A percentile compares a stretch with the other conserved stretches of the same genome.
These are phyloP conservation scores for Gracilaria gracilis DNA, from an alignment of 23 red algal species.

Conservation along the genomic window DNA sequence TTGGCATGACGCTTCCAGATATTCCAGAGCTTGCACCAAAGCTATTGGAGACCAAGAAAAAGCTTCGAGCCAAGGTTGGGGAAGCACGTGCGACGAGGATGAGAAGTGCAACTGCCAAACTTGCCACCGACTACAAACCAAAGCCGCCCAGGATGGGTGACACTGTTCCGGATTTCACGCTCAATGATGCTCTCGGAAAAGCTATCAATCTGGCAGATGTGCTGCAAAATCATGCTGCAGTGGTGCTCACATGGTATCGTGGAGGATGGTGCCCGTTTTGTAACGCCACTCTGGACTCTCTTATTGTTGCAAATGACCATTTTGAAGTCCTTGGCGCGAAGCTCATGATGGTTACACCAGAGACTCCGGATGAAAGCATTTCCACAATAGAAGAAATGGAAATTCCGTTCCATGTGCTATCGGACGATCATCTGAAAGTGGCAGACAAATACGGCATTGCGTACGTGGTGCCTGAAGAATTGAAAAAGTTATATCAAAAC, in stretches of 20 bases:
- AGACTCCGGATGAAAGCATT: conserved; percentile 53
- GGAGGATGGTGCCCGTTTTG: conserved; percentile 58
- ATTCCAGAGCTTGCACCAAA: conserved; percentile 14
- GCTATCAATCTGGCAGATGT: not conserved
- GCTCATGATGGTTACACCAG: conserved; percentile 20
- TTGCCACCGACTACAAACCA: conserved; percentile 20
- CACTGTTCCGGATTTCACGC: conserved; percentile 16
- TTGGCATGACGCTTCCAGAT: not conserved
- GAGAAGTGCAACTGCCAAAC: not conserved
- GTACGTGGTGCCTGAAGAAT: conserved; percentile 10
- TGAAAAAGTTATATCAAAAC: conserved; percentile 19
- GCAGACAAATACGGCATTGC: conserved; percentile 36
- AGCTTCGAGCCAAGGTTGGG: not conserved
- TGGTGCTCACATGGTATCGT: conserved; percentile 49
- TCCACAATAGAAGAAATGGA: conserved; percentile 19
- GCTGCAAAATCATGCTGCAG: not conserved
- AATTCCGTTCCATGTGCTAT: conserved; percentile 39
- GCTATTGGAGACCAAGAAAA: not conserved
- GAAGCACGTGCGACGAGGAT: not conserved
- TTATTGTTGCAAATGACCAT: not conserved
- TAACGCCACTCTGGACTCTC: conserved; percentile 19
- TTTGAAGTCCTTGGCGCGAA: conserved; percentile 12
- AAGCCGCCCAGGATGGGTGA: not conserved
- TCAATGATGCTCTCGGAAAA: conserved; percentile 15
- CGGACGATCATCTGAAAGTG: conserved; percentile 26